Conservation (phyloP, 139 green algal genomes). For the Chlorella sp. region DNA sequence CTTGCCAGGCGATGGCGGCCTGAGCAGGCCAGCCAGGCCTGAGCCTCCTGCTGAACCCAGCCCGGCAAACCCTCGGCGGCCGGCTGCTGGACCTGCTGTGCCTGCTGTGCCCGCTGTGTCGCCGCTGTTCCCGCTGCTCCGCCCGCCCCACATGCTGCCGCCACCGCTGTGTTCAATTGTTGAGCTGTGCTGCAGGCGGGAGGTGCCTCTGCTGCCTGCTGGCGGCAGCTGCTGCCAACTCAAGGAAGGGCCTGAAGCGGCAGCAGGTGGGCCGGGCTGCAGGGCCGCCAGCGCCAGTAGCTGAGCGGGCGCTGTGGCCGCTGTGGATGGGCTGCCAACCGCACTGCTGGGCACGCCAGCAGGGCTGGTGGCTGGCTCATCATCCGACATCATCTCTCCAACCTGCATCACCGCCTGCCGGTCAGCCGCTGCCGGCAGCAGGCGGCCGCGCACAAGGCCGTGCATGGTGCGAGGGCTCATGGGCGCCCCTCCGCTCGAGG, state of each 20-base stretch:
- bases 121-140: background rate
- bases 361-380: background rate
- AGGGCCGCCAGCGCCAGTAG: background rate
- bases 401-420: slow-evolving; percentile 26
- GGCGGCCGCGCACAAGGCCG: slow-evolving; percentile 11
- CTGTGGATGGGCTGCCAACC: background rate
- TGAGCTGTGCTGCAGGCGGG: background rate
- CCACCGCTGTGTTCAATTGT: background rate
- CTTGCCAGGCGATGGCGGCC: slow-evolving; percentile 9
- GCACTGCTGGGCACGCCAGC: background rate
- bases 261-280: background rate
- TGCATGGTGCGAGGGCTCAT: slow-evolving; percentile 11
- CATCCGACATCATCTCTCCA: background rate
- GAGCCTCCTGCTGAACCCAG: background rate
- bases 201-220: background rate
- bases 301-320: background rate
- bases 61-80: background rate
- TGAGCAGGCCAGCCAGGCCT: background rate
- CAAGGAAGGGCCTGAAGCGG: background rate
- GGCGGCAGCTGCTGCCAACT: background rate
- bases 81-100: background rate
- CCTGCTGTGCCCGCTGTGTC: background rate
- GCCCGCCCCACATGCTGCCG: background rate
- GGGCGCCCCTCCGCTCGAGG: background rate
- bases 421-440: slow-evolving; percentile 21